Base-by-base conservation (phyloP, 177 flowering plant genomes). In the Vitis hybrid region DNA sequence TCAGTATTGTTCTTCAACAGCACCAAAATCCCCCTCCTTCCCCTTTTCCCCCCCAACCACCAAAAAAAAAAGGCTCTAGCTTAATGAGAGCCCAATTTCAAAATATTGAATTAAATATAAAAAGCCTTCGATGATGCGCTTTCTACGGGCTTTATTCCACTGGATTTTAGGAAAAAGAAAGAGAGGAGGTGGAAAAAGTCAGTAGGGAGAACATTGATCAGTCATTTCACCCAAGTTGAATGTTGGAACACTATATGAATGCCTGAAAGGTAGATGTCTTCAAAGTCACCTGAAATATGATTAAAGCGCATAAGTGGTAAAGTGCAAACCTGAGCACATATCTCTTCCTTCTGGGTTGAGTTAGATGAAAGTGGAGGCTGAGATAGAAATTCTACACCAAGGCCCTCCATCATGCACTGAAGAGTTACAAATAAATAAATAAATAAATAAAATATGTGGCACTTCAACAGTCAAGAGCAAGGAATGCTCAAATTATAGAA, bases 371-470 rank as follows among this genome's bases (percentile, higher is more conserved):
- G 70, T 70, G 82, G 81, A 74, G 93, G 80, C 74, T 68, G 85
- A 62, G 67, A 66, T 72, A 82, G 87, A 77, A 89, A 89, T 75
- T 67, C 78, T 34, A 86, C 71, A 69, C 70, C 76, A 68, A 90
- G 91, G 73, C 94, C 97, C 81, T 90, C 94, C 77, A 71, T 72
- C 76, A 71, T 79, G 75, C 98, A 93, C 98, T 91, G 83, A 71
- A 82, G 54, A 49, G 34, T 61, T 11, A 13, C 26, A 45, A 58
- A 61, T 2, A 19, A 17, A 58, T 26, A 60, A 48, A 19, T 13
- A 23, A 3, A 49, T 23, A 65, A 1, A 39, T 50, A 56, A 65
- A 55, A 3, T 21, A 14, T 48, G 15, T 34, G 51, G 15, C 52
- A 12, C 11, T n/a, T 49, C 10, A 9, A 11, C 19, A 63, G 10